Evolutionary conservation across 768 basidiomycete genomes (phyloP).

Genomic region (Collybia mongolica): DNA sequence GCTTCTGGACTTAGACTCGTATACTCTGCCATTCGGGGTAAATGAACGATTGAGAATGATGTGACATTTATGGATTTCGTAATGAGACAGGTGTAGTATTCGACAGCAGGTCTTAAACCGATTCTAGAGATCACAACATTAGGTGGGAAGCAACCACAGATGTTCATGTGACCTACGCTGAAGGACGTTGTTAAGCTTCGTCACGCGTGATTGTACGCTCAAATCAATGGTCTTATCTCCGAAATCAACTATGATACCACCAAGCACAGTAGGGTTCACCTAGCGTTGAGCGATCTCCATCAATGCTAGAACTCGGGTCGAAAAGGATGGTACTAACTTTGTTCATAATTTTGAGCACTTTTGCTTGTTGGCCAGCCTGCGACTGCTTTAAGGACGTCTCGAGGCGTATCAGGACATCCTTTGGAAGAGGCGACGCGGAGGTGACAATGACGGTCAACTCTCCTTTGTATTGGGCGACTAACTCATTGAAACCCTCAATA

Average conservation of each 20-base stretch:
- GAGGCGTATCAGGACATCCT: conserved; percentile 71
- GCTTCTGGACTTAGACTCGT: too few relatives aligned
- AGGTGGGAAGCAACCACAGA: conserved; percentile 1
- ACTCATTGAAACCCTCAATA: conserved; percentile 88
- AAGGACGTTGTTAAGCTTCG: conserved; percentile 88
- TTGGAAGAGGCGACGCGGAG: conserved; percentile 78
- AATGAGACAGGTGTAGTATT: neutral
- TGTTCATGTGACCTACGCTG: conserved; percentile 55
- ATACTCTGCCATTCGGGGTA: too few relatives aligned
- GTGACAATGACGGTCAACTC: conserved; percentile 93
- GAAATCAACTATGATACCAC: conserved; percentile 94
- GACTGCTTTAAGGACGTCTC: conserved; percentile 87
- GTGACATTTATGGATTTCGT: conserved; percentile 3
- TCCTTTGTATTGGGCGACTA: conserved; percentile 87
- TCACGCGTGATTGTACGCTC: conserved; percentile 90
- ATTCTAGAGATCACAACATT: conserved; percentile 25
- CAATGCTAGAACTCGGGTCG: neutral
- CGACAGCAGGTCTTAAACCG: conserved; percentile 26
- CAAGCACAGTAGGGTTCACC: conserved; percentile 91
- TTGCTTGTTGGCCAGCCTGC: conserved; percentile 82
- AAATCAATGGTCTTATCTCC: conserved; percentile 98
- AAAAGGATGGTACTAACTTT: conserved; percentile 53
- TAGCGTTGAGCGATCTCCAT: conserved; percentile 25
- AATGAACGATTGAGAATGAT: conserved; percentile 3
- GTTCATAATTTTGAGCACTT: conserved; percentile 87